Base-by-base conservation (phyloP, 441 rosid species). In the Populus hybrid region DNA sequence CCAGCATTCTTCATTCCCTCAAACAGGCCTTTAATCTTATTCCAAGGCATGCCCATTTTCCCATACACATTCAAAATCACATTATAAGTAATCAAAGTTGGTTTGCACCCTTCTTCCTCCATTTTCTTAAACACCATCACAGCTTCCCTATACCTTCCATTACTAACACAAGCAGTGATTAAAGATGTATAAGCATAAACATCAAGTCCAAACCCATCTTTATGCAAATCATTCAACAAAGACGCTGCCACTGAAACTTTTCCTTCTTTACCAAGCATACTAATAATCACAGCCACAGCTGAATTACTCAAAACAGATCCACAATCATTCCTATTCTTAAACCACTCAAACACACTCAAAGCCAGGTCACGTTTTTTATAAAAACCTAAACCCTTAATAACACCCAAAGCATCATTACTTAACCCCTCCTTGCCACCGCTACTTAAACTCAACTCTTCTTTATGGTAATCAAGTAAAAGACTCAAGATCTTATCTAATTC, bases 1-100 rank as follows among this genome's bases (percentile, higher is more conserved):
- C 93, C 95, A 1, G 85, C 78, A 28, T 70, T 81, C 85, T 87
- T 90, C 93, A 95, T 95, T 73, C 83, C 87, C 71, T 89, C 84
- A 11, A 90, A 85, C 26, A 93, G 85, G 65, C 84, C 86, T 19
- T 67, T 83, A 72, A 92, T 86, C 85, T 88, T 90, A 82, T 80
- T 89, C 99, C 99, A 95, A 21, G 92, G 89, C 95, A 90, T 92
- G 64, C 98, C 99, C 95, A 95, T 92, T 85, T 95, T 92, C 67
- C 99, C 98, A 81, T 88, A 89, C 76, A 91, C 95, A 82, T 95
- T 88, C 85, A 95, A 79, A 69, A 92, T 78, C 71, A 95, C 93
- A 79, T 95, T 95, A 73, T 95, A 95, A 64, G 98, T 93, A 9
- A 93, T 87, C 87, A 95, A 84, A 82, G 94, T 93, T 18, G 97